Evolutionary conservation across 495 filamentous ascomycete species (phyloP).

Genomic region (Pyrenula massariospora): DNA sequence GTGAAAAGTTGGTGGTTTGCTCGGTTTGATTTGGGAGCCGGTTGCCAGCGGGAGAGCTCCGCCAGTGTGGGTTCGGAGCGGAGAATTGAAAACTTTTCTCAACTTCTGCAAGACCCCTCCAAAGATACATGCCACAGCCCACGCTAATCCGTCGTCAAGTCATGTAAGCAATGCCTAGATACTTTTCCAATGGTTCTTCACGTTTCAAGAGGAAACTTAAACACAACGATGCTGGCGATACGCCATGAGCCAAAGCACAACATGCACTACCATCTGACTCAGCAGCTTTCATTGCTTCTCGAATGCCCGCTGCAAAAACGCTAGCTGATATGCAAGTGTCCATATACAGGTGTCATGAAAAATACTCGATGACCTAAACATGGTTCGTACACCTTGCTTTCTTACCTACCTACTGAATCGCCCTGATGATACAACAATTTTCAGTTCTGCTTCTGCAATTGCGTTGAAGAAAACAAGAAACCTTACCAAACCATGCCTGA

Average conservation of each 20-base stretch:
- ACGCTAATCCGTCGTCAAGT: too few relatives aligned
- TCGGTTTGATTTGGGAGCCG: too few relatives aligned
- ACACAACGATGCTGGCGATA: conserved; percentile 57
- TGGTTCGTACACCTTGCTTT: conserved; percentile 4
- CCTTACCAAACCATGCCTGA: conserved; percentile 62
- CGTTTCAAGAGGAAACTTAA: conserved; percentile 58
- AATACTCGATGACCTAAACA: conserved; percentile 2
- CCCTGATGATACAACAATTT: conserved; percentile 65
- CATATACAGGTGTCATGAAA: too few relatives aligned
- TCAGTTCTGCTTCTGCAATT: conserved; percentile 96
- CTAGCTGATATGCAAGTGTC: neutral
- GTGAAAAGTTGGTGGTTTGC: too few relatives aligned
- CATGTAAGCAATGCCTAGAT: too few relatives aligned
- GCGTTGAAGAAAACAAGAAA: conserved; percentile 64
- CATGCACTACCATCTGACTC: conserved; percentile 99
- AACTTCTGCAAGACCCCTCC: too few relatives aligned
- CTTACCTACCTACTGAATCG: conserved; percentile 1
- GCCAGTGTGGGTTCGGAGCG: too few relatives aligned
- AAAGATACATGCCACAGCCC: too few relatives aligned
- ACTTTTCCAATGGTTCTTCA: too few relatives aligned
- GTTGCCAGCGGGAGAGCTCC: too few relatives aligned
- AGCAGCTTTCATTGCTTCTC: conserved; percentile 14
- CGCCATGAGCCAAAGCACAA: conserved; percentile 82
- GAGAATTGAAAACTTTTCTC: too few relatives aligned
- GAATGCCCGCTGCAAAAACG: conserved; percentile 4